Evolutionary conservation across 192 early-diverging fungal genomes (phyloP).

Genomic region (Tieghemiomyces parasiticus): DNA sequence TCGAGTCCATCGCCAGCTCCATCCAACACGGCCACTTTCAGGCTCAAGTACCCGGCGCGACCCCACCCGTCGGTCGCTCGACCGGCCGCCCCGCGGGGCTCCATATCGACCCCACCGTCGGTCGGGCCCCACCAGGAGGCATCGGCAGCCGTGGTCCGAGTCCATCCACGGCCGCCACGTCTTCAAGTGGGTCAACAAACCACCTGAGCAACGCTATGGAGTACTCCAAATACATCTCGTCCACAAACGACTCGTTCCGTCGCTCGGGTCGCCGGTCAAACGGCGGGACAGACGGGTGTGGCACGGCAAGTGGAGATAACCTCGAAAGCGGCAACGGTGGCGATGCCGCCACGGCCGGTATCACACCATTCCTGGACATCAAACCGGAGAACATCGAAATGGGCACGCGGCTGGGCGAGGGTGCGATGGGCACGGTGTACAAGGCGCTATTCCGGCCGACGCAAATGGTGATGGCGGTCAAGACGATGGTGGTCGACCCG

Average conservation of each 20-base stretch:
- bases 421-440: constrained; percentile 84
- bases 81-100: too few species aligned
- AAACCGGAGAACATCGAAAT: constrained; percentile 55
- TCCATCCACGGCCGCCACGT: neutral
- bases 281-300: too few species aligned
- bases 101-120: neutral
- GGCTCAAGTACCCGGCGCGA: neutral
- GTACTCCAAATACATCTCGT: constrained; percentile 19
- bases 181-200: neutral
- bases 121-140: neutral
- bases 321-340: too few species aligned
- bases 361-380: constrained; percentile 13
- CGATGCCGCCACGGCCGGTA: constrained; percentile 23
- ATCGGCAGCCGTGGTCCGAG: neutral
- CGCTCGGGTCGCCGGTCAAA: constrained; percentile 18
- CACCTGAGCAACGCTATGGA: constrained; percentile 6
- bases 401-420: constrained; percentile 72
- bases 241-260: constrained; percentile 17
- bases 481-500: constrained; percentile 51
- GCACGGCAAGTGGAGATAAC: too few species aligned
- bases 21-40: constrained; percentile 15
- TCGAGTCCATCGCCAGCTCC: constrained; percentile 14
- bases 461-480: constrained; percentile 78
- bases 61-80: neutral
- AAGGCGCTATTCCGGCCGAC: constrained; percentile 67